These are phyloP conservation scores for Atkinsonella hypoxylon DNA, from an alignment of 2,329 filamentous ascomycete genomes.

Conservation along the genomic window DNA sequence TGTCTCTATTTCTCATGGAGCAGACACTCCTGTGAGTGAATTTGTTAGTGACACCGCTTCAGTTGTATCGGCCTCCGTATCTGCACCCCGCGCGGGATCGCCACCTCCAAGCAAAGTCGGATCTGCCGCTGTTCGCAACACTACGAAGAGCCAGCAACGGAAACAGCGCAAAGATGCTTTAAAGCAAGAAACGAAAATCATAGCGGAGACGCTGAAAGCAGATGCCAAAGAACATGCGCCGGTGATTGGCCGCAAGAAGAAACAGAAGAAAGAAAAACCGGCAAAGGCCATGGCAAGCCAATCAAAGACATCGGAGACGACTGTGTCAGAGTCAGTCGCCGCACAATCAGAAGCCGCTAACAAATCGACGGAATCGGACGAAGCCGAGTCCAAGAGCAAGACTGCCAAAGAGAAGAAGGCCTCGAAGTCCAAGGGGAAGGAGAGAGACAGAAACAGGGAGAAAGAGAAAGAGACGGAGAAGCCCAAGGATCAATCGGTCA, in stretches of 20 bases:
- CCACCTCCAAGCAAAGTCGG: constrained; percentile 55
- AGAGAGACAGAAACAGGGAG: constrained; percentile 10
- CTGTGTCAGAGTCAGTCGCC: neutral
- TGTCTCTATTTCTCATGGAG: constrained; percentile 32
- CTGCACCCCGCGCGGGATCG: constrained; percentile 55
- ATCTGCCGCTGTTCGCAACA: constrained; percentile 53
- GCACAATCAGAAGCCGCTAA: neutral
- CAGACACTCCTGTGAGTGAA: constrained; percentile 65
- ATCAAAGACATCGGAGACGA: constrained; percentile 2
- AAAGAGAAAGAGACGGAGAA: constrained; percentile 5
- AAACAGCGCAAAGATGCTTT: constrained; percentile 60
- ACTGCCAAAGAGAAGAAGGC: constrained; percentile 19
- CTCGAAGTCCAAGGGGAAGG: constrained; percentile 19
- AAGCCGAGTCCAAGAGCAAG: constrained; percentile 16
- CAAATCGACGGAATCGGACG: constrained; percentile 5
- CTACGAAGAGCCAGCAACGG: constrained; percentile 68
- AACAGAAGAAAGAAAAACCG: constrained; percentile 63
- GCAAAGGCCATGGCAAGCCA: constrained; percentile 11
- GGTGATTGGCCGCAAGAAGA: constrained; percentile 71
- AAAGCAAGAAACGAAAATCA: constrained; percentile 48
- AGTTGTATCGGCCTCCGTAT: constrained; percentile 59
- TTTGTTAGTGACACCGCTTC: constrained; percentile 67
- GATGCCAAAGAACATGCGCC: constrained; percentile 54
- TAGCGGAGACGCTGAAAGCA: constrained; percentile 35
- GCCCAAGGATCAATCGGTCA: neutral